Base-by-base conservation (phyloP, 768 basidiomycete species). In the Tricholoma sp. region DNA sequence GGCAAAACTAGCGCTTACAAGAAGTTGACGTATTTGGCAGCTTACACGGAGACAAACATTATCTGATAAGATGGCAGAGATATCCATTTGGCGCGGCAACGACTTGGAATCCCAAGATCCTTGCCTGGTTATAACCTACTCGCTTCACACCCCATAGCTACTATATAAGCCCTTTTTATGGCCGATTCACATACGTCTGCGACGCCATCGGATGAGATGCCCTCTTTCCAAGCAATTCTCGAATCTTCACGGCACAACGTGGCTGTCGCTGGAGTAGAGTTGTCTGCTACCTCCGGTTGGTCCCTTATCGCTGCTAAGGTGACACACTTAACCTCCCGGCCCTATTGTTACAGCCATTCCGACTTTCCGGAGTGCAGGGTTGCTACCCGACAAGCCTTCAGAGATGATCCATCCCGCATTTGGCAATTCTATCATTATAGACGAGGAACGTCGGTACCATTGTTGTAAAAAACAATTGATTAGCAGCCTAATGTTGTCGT, bases 361-460 rank as follows among this genome's bases (percentile, higher is more conserved):
- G 5, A 84, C 80, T 0, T 84, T 82, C 63, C 69, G 80, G 67
- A 81, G 77, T 10, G 71, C 71, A 14, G 81, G 80, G 18, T 85
- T 8, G 83, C 83, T 4, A 82, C 80, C 11, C 83, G 80, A 0
- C 71, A 80, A 59, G 80, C 76, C 0, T 86, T 85, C 66, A 47
- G 59, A 1, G 59, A 69, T 19, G 72, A 81, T 54, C 83, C 82
- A 0, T 77, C 76, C 14, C 68, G 75, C 3, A 78, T 81, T 2
- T 85, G 83, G 84, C 81, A 86, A 61, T 86, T 86, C 63, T 86
- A 85, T 60, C 84, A 86, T 60, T 80, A 82, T 56, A 72, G 84
- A n/a, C 71, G 84, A 54, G 76, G 79, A 68, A 72, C 64, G 82
- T 82, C 60, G 27, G 71, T 70, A n/a, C 37, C 29, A 43, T 43